These are phyloP conservation scores for Spergularia marina DNA, from an alignment of 148 eudicot species.

Conservation along the genomic window DNA sequence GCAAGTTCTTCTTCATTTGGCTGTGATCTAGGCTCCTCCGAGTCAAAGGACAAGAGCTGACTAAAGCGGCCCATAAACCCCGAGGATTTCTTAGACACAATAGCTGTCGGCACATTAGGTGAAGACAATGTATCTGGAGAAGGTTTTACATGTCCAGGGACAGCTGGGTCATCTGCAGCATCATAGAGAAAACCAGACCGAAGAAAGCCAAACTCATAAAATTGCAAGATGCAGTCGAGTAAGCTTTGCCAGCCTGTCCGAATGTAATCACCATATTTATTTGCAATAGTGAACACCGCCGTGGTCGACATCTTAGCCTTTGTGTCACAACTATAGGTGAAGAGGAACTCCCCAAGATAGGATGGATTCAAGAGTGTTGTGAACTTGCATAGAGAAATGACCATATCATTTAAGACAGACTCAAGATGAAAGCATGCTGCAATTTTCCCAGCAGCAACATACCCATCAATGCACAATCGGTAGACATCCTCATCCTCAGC, in stretches of 20 bases:
- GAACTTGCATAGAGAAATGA: conserved; percentile 82
- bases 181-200: conserved; percentile 73
- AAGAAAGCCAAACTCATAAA: conserved; percentile 80
- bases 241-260: conserved; percentile 85
- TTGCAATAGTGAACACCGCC: conserved; percentile 77
- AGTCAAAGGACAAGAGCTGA: conserved; percentile 72
- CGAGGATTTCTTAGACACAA: conserved; percentile 67
- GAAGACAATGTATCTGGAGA: conserved; percentile 42
- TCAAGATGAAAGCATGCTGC: conserved; percentile 66
- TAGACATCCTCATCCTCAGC: conserved; percentile 78
- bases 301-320: conserved; percentile 86
- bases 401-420: conserved; percentile 75
- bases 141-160: conserved; percentile 42
- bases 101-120: conserved; percentile 42
- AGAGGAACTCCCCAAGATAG: conserved; percentile 66
- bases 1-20: conserved; percentile 81
- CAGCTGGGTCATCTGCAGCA: conserved; percentile 64
- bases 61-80: conserved; percentile 91
- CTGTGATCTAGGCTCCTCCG: conserved; percentile 77
- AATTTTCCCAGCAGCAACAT: conserved; percentile 70
- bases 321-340: conserved; percentile 68
- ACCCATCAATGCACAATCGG: conserved; percentile 84
- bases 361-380: conserved; percentile 71
- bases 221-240: conserved; percentile 65
- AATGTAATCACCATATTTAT: conserved; percentile 70